Evolutionary conservation across 2,329 filamentous ascomycete species (phyloP), one percentile per base, ranked within the genome.

Genomic region (Leptoxyphium fumago): DNA sequence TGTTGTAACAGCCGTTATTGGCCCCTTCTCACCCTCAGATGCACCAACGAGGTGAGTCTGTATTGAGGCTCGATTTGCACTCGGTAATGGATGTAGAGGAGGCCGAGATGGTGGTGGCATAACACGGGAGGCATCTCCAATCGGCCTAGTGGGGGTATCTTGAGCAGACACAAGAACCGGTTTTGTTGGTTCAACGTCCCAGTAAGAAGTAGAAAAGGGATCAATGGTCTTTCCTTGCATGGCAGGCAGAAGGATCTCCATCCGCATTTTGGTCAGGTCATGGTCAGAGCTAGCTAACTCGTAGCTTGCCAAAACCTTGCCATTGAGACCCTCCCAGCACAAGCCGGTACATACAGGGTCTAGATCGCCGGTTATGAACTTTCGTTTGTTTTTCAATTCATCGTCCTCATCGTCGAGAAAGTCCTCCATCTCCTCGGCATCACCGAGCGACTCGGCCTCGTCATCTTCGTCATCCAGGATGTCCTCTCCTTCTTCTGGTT

Each of bases 371-470:
- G 68, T 75, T 54, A 74, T 66, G 6, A 73, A 61, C 64, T 80
- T 62, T 59, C 74, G 67, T 68, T 75, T 73, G 64, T 68, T 58
- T 66, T 74, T 56, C 62, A 91, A 84, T 43, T 48, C 50, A 44
- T 61, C 59, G 21, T 93, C 84, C 5, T 84, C 84, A 54, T 93
- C 85, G 52, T 94, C 88, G 1, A 95, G 69, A 56, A 95, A 95
- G 14, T 79, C 88, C 3, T 86, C 84, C 79, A 94, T 82, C 47
- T 93, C 87, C 49, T 84, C 82, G 13, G 84, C 82, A n/a, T 78
- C 81, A 10, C 84, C 72, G 41, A 82, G 78, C 38, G 83, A 81
- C 21, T 82, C 81, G 9, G 80, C 75, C 42, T 77, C 73, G 5
- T 82, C 78, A 45, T 81, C 78, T 28, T 75, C 76, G 46, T 81